A percentile compares a stretch with the other conserved stretches of the same genome.
phyloP scores from a whole-genome alignment of 2,329 filamentous ascomycete genomes.

The Paecilomyces sp. region DNA sequence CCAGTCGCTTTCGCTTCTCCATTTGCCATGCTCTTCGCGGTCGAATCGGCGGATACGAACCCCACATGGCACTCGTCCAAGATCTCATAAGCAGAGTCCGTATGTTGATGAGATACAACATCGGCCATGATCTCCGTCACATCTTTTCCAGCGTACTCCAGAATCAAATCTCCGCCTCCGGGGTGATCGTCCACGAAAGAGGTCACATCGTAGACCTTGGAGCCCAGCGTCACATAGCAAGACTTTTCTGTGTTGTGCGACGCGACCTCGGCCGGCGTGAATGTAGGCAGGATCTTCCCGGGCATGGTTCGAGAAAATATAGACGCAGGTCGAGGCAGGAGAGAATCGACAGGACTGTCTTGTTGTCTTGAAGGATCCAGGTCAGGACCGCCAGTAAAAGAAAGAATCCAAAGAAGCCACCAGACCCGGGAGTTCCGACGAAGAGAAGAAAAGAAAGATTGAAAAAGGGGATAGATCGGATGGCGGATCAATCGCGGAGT shows the following conservation, averaged over 20 bases:
- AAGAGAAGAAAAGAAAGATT: background rate
- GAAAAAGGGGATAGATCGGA: background rate
- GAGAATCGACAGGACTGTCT: background rate
- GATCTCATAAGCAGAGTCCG: constrained; percentile 91
- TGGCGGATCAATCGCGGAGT: background rate
- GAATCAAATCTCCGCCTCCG: constrained; percentile 77
- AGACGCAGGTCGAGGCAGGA: background rate
- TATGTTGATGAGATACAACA: constrained; percentile 73
- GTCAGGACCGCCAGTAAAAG: background rate
- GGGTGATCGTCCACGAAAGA: constrained; percentile 86
- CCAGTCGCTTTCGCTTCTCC: constrained; percentile 40
- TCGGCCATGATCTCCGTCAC: constrained; percentile 77
- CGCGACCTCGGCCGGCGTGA: constrained; percentile 73
- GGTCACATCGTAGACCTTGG: constrained; percentile 91
- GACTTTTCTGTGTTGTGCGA: constrained; percentile 72
- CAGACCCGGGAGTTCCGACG: background rate
- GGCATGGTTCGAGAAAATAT: constrained; percentile 54
- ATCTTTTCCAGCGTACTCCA: constrained; percentile 87
- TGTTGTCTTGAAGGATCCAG: background rate
- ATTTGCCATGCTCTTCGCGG: constrained; percentile 41
- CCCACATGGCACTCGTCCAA: constrained; percentile 81
- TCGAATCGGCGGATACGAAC: constrained; percentile 60
- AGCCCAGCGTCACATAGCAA: constrained; percentile 86
- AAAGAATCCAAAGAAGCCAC: background rate
- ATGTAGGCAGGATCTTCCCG: constrained; percentile 71